These are phyloP conservation scores for Pyrus communis DNA, from an alignment of 306 rosid genomes.

Conservation along the genomic window DNA sequence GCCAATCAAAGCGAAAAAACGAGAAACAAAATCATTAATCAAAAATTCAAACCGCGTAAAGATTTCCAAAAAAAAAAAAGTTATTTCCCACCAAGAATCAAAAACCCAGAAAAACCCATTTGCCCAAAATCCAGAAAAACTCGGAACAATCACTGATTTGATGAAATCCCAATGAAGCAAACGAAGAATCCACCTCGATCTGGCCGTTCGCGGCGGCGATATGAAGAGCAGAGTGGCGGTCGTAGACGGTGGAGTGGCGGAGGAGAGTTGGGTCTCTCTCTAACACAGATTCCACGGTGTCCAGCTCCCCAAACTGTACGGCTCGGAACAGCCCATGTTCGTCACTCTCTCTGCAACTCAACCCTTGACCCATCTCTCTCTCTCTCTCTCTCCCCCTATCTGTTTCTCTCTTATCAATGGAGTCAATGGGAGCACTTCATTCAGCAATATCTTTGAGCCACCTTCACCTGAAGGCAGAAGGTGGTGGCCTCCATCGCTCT, in stretches of 20 bases:
- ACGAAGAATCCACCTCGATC: conserved; percentile 56
- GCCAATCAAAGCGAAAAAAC: neutral
- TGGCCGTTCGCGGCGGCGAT: conserved; percentile 96
- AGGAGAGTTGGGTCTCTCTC: conserved; percentile 45
- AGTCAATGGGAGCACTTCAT: conserved; percentile 2
- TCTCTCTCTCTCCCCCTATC: neutral
- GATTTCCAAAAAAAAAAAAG: neutral
- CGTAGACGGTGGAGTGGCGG: conserved; percentile 62
- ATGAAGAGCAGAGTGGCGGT: conserved; percentile 81
- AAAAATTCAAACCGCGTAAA: neutral
- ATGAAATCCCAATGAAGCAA: neutral
- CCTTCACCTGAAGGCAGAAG: conserved; percentile 33
- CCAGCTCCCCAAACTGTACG: conserved; percentile 61
- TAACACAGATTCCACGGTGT: conserved; percentile 39
- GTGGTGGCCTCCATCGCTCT: conserved; percentile 22
- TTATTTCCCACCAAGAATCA: neutral
- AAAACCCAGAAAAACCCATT: conserved; percentile 14
- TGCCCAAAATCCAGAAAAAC: neutral
- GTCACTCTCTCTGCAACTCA: conserved; percentile 70
- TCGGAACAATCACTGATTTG: neutral
- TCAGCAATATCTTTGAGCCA: conserved; percentile 28
- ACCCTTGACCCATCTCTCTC: conserved; percentile 78
- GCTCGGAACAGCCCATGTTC: conserved; percentile 77
- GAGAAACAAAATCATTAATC: neutral
- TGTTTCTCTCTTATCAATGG: neutral